Evolutionary conservation across 2,329 filamentous ascomycete species (phyloP).

Genomic region (Calycina marina): DNA sequence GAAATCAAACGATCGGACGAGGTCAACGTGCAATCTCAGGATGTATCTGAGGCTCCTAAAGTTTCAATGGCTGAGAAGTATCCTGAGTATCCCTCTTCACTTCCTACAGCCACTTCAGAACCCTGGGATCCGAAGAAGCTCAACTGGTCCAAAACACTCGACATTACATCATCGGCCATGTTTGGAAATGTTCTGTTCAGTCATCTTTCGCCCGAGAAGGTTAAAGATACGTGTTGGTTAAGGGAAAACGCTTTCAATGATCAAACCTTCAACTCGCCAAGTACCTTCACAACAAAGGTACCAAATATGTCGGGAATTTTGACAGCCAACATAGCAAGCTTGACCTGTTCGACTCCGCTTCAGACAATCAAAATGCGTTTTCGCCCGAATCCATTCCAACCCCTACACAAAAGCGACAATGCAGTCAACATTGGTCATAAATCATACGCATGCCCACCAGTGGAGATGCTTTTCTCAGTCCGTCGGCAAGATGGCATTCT

Average conservation of each 20-base stretch:
- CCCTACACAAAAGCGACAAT: background rate
- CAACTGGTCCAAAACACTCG: background rate
- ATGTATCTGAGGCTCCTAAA: no score
- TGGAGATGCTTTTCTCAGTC: conserved; percentile 19
- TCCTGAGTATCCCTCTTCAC: no score
- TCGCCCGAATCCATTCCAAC: conserved; percentile 18
- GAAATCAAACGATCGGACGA: background rate
- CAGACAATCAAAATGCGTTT: conserved; percentile 15
- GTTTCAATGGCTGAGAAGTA: no score
- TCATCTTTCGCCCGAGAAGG: no score
- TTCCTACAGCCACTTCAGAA: no score
- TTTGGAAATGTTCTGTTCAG: background rate
- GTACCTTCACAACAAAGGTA: conserved; percentile 13
- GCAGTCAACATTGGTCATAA: conserved; percentile 7
- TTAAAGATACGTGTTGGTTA: no score
- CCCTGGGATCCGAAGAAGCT: conserved; percentile 8
- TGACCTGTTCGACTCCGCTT: background rate
- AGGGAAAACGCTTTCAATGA: no score
- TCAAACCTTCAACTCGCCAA: conserved; percentile 1
- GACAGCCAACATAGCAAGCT: background rate
- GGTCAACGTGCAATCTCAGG: background rate
- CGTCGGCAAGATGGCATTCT: conserved; percentile 6
- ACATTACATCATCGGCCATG: background rate
- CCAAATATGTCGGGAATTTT: conserved; percentile 14
- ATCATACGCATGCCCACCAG: conserved; percentile 15